A percentile compares a stretch with the other conserved stretches of the same genome.
phyloP scores from a whole-genome alignment of 306 rosid genomes.

The Ammopiptanthus mongolicus region DNA sequence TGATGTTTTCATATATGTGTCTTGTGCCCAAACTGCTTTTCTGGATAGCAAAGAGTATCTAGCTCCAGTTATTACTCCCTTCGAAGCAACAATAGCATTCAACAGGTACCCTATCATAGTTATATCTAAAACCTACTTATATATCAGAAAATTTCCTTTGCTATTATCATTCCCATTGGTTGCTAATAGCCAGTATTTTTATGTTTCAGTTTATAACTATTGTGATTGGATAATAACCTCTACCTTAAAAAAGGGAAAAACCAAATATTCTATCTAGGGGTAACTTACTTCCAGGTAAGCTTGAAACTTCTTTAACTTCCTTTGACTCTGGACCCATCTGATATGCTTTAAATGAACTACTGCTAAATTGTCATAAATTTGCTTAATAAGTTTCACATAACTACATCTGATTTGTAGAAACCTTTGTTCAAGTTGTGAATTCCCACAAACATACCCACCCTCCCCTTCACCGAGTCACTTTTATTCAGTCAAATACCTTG shows the following conservation, averaged over 20 bases:
- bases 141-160: not conserved
- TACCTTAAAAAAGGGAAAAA: not conserved
- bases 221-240: not conserved
- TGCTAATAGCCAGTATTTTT: not conserved
- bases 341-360: not conserved
- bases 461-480: not conserved
- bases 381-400: not conserved
- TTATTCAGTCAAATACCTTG: not conserved
- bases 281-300: not conserved
- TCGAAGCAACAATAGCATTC: conserved; percentile 85
- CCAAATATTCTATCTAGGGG: not conserved
- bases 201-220: not conserved
- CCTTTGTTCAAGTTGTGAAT: not conserved
- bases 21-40: conserved; percentile 92
- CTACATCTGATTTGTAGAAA: not conserved
- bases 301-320: not conserved
- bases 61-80: conserved; percentile 92
- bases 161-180: not conserved
- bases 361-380: not conserved
- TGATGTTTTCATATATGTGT: conserved; percentile 75
- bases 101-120: conserved; percentile 50
- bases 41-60: conserved; percentile 92
- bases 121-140: not conserved
- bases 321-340: not conserved
- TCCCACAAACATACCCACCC: not conserved